Evolutionary conservation across 106 monocot genomes (phyloP), one percentile per base, ranked within the genome.

Genomic region (Iris macrosiphon): DNA sequence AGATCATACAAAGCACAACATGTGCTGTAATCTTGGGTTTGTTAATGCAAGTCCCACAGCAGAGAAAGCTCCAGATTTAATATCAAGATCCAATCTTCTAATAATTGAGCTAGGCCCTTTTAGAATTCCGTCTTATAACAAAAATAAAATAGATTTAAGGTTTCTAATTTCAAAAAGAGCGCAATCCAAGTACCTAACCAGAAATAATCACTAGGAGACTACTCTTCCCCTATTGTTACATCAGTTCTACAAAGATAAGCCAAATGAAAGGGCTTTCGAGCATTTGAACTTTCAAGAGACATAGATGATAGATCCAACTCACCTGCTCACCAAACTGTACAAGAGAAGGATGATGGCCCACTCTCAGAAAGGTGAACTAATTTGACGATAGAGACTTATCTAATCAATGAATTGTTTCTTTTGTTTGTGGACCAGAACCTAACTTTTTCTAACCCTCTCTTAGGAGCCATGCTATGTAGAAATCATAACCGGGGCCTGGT

Each of bases 321-420:
- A 65, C 65, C 58, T 52, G 49, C 72, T n/a, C n/a, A n/a, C n/a
- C n/a, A n/a, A n/a, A 17, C 12, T 8, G 9, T 19, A 4, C 30
- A 21, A 11, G 10, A 20, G 4, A n/a, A 52, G 40, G n/a, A n/a
- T n/a, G n/a, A n/a, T n/a, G n/a, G n/a, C n/a, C n/a, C n/a, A n/a
- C n/a, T n/a, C n/a, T n/a, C n/a, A n/a, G n/a, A 64, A 61, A 49
- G 47, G n/a, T 56, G 61, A 65, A 55, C 61, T 47, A 66, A 55
- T 62, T 52, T 78, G 66, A 53, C 59, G 71, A 71, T 54, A 60
- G 35, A 52, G 53, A 66, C 53, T 25, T 37, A 32, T 55, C n/a
- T 45, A 30, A 61, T 61, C 67, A 72, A 48, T 68, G 67, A 63
- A 78, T 21, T 72, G 52, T 58, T 63, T 8, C 42, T 57, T 63